phyloP scores from a whole-genome alignment of 2,329 filamentous ascomycete genomes.

The Trichoderma atrobrunneum region DNA sequence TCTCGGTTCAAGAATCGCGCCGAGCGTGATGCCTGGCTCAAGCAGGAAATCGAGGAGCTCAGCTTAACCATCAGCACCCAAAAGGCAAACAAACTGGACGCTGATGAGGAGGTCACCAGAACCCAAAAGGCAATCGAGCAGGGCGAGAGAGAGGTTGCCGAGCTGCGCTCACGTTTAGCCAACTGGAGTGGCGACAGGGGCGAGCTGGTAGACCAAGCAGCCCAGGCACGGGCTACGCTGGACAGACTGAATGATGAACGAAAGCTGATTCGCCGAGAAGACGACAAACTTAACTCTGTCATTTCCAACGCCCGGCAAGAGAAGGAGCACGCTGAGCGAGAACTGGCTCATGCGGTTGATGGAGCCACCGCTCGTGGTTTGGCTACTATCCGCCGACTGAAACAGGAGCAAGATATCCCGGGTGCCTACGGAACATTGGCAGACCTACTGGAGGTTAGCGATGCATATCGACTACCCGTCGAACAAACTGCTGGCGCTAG shows the following conservation, averaged over 20 bases:
- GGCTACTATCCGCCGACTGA: slow-evolving; percentile 80
- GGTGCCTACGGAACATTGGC: slow-evolving; percentile 91
- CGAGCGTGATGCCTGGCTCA: slow-evolving; percentile 81
- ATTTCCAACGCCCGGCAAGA: slow-evolving; percentile 74
- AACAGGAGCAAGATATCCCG: slow-evolving; percentile 72
- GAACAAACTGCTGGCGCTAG: slow-evolving; percentile 91
- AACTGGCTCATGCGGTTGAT: slow-evolving; percentile 83
- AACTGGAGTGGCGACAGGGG: slow-evolving; percentile 74
- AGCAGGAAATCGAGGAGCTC: slow-evolving; percentile 75
- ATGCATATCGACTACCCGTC: slow-evolving; percentile 81
- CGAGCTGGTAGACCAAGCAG: slow-evolving; percentile 68
- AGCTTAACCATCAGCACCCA: slow-evolving; percentile 73
- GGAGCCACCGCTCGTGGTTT: slow-evolving; percentile 81
- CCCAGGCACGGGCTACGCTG: slow-evolving; percentile 72
- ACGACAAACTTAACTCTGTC: slow-evolving; percentile 79
- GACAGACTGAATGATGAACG: slow-evolving; percentile 82
- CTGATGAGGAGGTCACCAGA: slow-evolving; percentile 74
- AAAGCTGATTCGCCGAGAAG: slow-evolving; percentile 83
- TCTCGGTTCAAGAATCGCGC: slow-evolving; percentile 84
- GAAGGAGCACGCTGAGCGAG: slow-evolving; percentile 71
- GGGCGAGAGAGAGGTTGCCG: slow-evolving; percentile 69
- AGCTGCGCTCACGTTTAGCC: slow-evolving; percentile 69
- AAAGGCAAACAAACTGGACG: slow-evolving; percentile 80
- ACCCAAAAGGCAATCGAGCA: slow-evolving; percentile 69
- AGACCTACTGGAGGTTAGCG: slow-evolving; percentile 83